A percentile compares a stretch with the other conserved stretches of the same genome.
phyloP scores from a whole-genome alignment of 2,329 filamentous ascomycete species.

The Westerdykella sp. region DNA sequence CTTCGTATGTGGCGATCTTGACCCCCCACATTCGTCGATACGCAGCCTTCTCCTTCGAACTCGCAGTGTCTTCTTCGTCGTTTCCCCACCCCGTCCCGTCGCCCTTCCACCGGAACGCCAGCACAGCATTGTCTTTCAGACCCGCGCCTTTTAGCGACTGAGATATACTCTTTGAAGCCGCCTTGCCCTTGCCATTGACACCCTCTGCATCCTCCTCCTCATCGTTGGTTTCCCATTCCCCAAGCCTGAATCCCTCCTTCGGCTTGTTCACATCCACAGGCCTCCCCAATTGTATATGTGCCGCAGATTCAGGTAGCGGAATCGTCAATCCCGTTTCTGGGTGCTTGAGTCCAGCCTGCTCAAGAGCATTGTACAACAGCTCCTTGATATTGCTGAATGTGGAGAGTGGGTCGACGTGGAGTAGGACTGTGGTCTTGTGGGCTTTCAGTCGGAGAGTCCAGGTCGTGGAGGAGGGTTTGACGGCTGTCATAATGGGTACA shows the following conservation, averaged over 20 bases:
- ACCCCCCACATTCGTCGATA: slow-evolving; percentile 28
- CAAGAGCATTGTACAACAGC: slow-evolving; percentile 38
- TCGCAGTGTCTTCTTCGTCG: slow-evolving; percentile 6
- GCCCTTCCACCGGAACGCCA: slow-evolving; percentile 34
- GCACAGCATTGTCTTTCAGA: slow-evolving; percentile 29
- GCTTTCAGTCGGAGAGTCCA: slow-evolving; percentile 45
- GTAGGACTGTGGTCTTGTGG: slow-evolving; percentile 41
- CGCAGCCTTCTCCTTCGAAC: slow-evolving; percentile 5
- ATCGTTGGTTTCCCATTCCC: slow-evolving; percentile 28
- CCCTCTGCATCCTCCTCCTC: slow-evolving; percentile 26
- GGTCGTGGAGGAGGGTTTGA: slow-evolving; percentile 20
- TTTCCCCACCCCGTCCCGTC: slow-evolving; percentile 18
- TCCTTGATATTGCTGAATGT: slow-evolving; percentile 38
- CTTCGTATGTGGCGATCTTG: slow-evolving; percentile 32
- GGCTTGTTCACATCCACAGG: slow-evolving; percentile 39
- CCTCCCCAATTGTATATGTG: slow-evolving; percentile 39
- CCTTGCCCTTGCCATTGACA: slow-evolving; percentile 28
- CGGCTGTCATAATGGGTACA: slow-evolving; percentile 2
- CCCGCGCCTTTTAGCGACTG: slow-evolving; percentile 33
- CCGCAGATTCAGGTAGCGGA: slow-evolving; percentile 34
- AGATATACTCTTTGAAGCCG: slow-evolving; percentile 8
- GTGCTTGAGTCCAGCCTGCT: slow-evolving; percentile 33
- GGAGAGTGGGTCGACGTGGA: slow-evolving; percentile 42
- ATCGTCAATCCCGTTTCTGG: slow-evolving; percentile 28
- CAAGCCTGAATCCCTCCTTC: slow-evolving; percentile 35